Base-by-base conservation (phyloP, 495 filamentous ascomycete species). In the Apiosordaria backusii region DNA sequence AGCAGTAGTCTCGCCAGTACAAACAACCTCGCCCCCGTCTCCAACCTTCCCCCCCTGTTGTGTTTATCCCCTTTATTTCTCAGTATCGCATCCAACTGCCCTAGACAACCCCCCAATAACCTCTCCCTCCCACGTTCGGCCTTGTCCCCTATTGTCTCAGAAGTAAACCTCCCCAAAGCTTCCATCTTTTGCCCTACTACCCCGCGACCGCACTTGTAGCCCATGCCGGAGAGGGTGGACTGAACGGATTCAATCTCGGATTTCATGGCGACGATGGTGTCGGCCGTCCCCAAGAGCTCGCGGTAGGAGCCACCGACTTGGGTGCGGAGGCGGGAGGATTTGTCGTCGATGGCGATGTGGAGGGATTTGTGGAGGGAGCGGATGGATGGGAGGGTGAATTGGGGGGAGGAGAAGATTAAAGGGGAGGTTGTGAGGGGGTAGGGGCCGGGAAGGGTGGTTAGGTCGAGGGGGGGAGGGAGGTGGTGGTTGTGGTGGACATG, bases 291-390 rank as follows among this genome's bases (percentile, higher is more conserved):
- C 21, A 99, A 87, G 13, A 98, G 86, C 68, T 96, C 92, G 72
- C 95, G 87, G 77, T 99, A 99, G 75, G 91, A 90, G 64, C 85
- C 91, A n/a, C 95, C 96, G 71, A 98, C 95, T 65, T 96, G 88
- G 57, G 90, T 90, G 77, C 95, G 89, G 77, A 98, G 85, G 72
- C 91, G 92, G 74, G 92, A 89, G 72, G 90, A 89, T 78, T 94
- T 97, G 78, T 90, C 92, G 57, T 88, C 85, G 70, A 93, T 78
- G 58, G 82, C 80, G 15, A 69, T 71, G 58, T 84, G 84, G 5
- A 88, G 78, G 45, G 77, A 75, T 53, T 82, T 81, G 75, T 88
- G 85, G 65, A 87, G 76, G 40, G 80, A 79, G 70, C 71, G 89
- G 80, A 83, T 93, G 87, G 72, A 87, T 74, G 66, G 93, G 83